Base-by-base conservation (phyloP, 148 eudicot species). In the Vaccinium darrowii region DNA sequence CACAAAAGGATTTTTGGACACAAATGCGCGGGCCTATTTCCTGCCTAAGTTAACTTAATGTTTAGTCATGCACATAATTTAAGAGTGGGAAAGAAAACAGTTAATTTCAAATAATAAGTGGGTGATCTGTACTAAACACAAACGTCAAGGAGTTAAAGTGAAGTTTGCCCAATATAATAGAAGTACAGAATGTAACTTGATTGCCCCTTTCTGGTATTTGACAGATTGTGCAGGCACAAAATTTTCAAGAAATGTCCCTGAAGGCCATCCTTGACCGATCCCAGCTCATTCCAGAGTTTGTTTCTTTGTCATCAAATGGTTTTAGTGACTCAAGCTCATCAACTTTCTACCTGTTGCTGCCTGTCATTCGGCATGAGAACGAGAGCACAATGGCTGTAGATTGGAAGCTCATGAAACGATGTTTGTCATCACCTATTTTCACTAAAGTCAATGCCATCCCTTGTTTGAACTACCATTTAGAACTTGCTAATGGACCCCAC, bases 381-480 rank as follows among this genome's bases (percentile, higher is more conserved):
- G 84, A 80, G 58, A 83, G 79, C 30, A 82, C 62, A 78, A 87
- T 92, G 87, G 82, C 86, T 76, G 90, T 95, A 27, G 98, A 97
- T 85, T 97, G 99, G 99, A 88, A 80, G 82, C 83, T 90, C 50
- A 81, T 97, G 49, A 94, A 82, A 79, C 95, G 89, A 91, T 95
- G 98, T 84, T 89, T 97, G 86, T 95, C 95, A 56, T 97, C 99
- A 54, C 94, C 98, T 54, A 88, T 93, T 84, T 97, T 97, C 86
- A 85, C 77, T 80, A 82, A 25, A 79, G 87, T 60, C 25, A 58
- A 80, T 58, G 82, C 50, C 50, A 58, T 78, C 81, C 79, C 85
- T 81, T 52, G 79, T 43, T 30, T 47, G 30, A 82, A 79, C 60
- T 82, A 63, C 52, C 83, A 76, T 52, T 89, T 97, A 89, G 91